These are phyloP conservation scores for Kalaharituber pfeilii DNA, from an alignment of 2,329 filamentous ascomycete genomes.

Conservation along the genomic window DNA sequence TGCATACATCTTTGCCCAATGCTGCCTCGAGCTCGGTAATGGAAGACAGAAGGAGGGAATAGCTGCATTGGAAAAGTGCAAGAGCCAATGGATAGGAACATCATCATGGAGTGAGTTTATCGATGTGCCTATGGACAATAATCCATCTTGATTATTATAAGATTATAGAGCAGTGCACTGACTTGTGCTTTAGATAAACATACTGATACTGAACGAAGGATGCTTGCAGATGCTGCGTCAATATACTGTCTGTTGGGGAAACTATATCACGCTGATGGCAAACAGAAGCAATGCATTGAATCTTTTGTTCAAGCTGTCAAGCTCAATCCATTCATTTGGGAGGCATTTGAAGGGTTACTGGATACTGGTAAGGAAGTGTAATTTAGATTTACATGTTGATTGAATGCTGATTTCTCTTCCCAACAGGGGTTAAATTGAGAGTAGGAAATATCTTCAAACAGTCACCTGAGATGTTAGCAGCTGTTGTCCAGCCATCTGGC, in stretches of 20 bases:
- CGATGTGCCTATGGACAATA: background rate
- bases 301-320: slow-evolving; percentile 81
- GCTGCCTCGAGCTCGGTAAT: slow-evolving; percentile 56
- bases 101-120: slow-evolving; percentile 53
- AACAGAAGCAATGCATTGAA: slow-evolving; percentile 66
- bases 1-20: slow-evolving; percentile 78
- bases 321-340: slow-evolving; percentile 92
- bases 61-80: slow-evolving; percentile 64
- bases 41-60: slow-evolving; percentile 60
- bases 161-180: slow-evolving; percentile 1
- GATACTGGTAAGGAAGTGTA: slow-evolving; percentile 43
- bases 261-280: slow-evolving; percentile 61
- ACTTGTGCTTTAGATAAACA: slow-evolving; percentile 42
- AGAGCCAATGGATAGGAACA: slow-evolving; percentile 54
- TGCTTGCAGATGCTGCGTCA: slow-evolving; percentile 65
- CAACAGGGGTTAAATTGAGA: slow-evolving; percentile 55
- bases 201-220: slow-evolving; percentile 54
- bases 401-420: slow-evolving; percentile 13
- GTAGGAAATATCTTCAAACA: slow-evolving; percentile 75
- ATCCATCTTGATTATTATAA: background rate
- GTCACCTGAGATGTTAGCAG: slow-evolving; percentile 39
- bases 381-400: slow-evolving; percentile 1
- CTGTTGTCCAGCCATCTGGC: background rate
- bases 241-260: slow-evolving; percentile 74
- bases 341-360: slow-evolving; percentile 77